phyloP scores from a whole-genome alignment of 2,329 filamentous ascomycete genomes.

The Saccharata proteae region DNA sequence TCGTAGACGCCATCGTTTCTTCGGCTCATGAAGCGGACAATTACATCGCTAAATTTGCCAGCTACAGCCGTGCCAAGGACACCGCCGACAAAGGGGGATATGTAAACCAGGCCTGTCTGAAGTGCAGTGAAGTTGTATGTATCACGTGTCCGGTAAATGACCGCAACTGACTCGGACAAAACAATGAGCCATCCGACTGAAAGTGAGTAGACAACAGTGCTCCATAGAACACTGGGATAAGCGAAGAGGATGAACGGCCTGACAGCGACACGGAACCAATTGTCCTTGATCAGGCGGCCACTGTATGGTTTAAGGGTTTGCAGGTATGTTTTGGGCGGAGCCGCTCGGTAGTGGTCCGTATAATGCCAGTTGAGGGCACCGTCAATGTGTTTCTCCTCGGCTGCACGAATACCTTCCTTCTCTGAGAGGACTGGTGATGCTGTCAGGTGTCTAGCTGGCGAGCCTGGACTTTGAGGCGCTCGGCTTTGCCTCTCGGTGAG shows the following conservation, averaged over 20 bases:
- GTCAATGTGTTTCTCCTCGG: constrained; percentile 1
- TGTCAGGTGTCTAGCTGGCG: not conserved
- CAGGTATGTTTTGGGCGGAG: constrained; percentile 56
- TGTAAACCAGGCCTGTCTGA: constrained; percentile 73
- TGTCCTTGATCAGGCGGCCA: constrained; percentile 65
- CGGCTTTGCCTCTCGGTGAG: too few relatives aligned
- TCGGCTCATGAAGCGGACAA: constrained; percentile 70
- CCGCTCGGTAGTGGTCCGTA: constrained; percentile 55
- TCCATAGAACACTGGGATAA: constrained; percentile 87
- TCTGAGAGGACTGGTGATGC: constrained; percentile 3
- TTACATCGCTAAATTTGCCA: constrained; percentile 72
- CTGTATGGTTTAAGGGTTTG: constrained; percentile 68
- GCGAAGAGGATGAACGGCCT: constrained; percentile 77
- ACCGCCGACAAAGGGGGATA: constrained; percentile 81
- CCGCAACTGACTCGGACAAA: constrained; percentile 72
- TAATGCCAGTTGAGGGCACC: constrained; percentile 33
- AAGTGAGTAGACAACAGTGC: constrained; percentile 68
- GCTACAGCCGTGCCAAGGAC: constrained; percentile 86
- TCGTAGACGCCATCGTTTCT: constrained; percentile 91
- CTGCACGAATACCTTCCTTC: constrained; percentile 2
- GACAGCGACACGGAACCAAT: constrained; percentile 64
- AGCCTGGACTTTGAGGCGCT: constrained; percentile 1
- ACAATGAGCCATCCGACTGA: constrained; percentile 95
- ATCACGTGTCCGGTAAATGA: constrained; percentile 59
- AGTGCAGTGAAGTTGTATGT: constrained; percentile 73